Conservation (phyloP, 169 alveolate species). For the Plasmodium adleri region DNA sequence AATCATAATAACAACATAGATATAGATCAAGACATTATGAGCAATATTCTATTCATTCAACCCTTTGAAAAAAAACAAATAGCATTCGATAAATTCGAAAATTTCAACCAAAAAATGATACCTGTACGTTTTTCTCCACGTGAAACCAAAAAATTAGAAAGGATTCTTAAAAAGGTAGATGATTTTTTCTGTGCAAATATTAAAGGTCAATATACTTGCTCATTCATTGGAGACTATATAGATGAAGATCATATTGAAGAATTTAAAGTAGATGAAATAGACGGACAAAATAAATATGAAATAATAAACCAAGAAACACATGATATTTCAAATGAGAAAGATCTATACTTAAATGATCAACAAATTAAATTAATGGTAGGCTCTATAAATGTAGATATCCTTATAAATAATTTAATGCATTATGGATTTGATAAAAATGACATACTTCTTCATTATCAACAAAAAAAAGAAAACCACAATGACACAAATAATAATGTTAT, state of each 20-base stretch:
- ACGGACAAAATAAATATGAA: neutral
- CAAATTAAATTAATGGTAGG: slow-evolving; percentile 44
- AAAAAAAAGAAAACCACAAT: neutral
- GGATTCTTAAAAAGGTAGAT: slow-evolving; percentile 29
- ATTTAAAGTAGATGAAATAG: neutral
- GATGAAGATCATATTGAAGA: slow-evolving; percentile 46
- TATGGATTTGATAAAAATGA: slow-evolving; percentile 23
- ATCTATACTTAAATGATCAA: neutral
- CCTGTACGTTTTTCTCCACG: slow-evolving; percentile 36
- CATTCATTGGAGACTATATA: slow-evolving; percentile 50
- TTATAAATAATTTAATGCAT: slow-evolving; percentile 14
- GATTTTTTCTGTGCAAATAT: slow-evolving; percentile 36
- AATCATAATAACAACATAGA: neutral
- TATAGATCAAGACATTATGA: neutral
- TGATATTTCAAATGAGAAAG: neutral
- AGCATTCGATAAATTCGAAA: slow-evolving; percentile 16
- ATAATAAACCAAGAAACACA: neutral
- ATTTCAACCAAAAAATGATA: slow-evolving; percentile 37
- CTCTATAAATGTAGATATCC: slow-evolving; percentile 28
- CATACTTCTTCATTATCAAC: slow-evolving; percentile 6
- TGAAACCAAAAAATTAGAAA: slow-evolving; percentile 35
- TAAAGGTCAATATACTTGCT: slow-evolving; percentile 11
- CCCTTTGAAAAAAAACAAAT: slow-evolving; percentile 40
- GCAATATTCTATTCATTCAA: slow-evolving; percentile 20
- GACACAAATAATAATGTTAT: neutral